Evolutionary conservation across 805 yeast species (phyloP), one percentile per base, ranked within the genome.

Genomic region (Hanseniaspora occidentalis): DNA sequence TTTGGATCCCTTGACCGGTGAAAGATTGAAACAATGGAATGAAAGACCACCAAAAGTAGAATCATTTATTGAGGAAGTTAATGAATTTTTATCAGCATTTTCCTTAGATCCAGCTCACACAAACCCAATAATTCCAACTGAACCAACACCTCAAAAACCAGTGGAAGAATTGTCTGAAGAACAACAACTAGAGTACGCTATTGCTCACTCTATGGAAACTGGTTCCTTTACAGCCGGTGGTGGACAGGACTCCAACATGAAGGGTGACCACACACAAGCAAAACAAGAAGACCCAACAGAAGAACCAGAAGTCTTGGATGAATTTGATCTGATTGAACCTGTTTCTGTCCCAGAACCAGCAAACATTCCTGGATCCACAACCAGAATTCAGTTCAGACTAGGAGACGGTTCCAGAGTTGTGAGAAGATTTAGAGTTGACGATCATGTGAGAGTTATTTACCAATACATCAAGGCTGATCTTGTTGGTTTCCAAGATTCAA

Each of bases 1-100:
- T 31, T 57, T 92, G 38, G 99, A 92, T 53, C 96, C 98, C 2
- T 75, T 88, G 56, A 92, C 98, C 0, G 97, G 97, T 18, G 99
- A 92, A 60, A 69, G 94, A 44, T 71, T 85, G 42, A 71, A 72
- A 48, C 68, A 67, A 40, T 92, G 96, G 95, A 63, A 67, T n/a
- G 73, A 72, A 1, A 61, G 60, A 23, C 78, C 75, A 1, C 94
- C 94, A 0, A 62, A 63, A 16, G 65, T 70, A 1, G 67, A 69
- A 3, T 65, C 60, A 16, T 88, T 88, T 75, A 57, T 79, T 7
- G 69, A 70, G 31, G 84, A 83, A 38, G 74, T 84, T 3, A 70
- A 75, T 31, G 79, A 76, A 31, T 92, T 92, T 57, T 62, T 89
- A 51, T 58, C 60, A 22, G 54, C 69, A 31, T 85, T 76, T 53